Base-by-base conservation (phyloP, 2,329 filamentous ascomycete genomes). In the Fusarium buharicum region DNA sequence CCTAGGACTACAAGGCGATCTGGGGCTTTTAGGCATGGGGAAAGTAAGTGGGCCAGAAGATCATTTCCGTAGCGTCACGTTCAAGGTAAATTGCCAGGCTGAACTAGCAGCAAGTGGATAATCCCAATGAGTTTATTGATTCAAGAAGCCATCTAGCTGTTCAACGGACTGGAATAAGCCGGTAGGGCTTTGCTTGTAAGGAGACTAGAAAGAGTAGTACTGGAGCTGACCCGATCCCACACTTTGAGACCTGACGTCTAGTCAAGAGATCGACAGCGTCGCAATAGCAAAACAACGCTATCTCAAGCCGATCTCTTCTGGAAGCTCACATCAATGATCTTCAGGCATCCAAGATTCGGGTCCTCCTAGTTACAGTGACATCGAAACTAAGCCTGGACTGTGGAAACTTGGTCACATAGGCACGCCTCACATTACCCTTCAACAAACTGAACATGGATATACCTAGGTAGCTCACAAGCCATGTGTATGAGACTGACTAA, bases 271-370 rank as follows among this genome's bases (percentile, higher is more conserved):
- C 33, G 14, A 30, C 27, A 48, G 14, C 13, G 37, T 37, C 28
- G n/a, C 20, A 38, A 31, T 38, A 43, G 30, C 41, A 17, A 43
- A 31, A 39, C 30, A 43, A 41, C 22, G 51, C 46, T 24, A 24
- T 20, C 40, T 28, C 16, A 24, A 17, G 31, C n/a, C 41, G 54
- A 55, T 43, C 14, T 55, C 41, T 59, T 55, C 46, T 60, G 31
- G 55, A 59, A 50, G 47, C 17, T 37, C n/a, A 30, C 27, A 37
- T 39, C 37, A 48, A 34, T 38, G 56, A 59, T 60, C 55, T 55
- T 43, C 48, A 44, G 48, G 41, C 55, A 59, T 59, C 55, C 36
- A 33, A 60, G 56, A 59, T 59, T 55, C 48, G n/a, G n/a, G 31
- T 40, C 28, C 36, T 24, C n/a, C 30, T 41, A 45, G 57, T 43